Evolutionary conservation across 2,329 filamentous ascomycete species (phyloP).

Genomic region (Cercospora sp.): DNA sequence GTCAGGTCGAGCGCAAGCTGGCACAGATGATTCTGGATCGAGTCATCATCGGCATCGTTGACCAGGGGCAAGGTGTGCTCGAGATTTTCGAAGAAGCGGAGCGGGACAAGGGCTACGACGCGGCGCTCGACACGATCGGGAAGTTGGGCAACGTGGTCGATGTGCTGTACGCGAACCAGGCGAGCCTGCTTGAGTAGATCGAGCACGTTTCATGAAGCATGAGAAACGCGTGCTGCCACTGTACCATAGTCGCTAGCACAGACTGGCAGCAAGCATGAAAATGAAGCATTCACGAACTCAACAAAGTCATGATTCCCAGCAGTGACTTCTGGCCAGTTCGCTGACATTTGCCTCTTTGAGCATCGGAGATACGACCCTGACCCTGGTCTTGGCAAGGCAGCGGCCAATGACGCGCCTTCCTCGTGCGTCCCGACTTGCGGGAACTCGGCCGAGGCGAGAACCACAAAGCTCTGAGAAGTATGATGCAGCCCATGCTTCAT

Average conservation of each 20-base stretch:
- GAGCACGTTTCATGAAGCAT: background rate
- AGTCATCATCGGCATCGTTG: constrained; percentile 94
- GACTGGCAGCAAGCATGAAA: constrained; percentile 12
- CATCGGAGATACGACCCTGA: background rate
- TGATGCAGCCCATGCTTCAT: constrained; percentile 6
- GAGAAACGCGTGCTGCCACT: constrained; percentile 15
- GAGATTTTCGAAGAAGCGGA: constrained; percentile 97
- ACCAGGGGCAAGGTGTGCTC: constrained; percentile 95
- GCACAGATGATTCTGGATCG: constrained; percentile 99
- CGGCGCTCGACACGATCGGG: constrained; percentile 90
- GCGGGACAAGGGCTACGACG: constrained; percentile 89
- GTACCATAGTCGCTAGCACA: constrained; percentile 23
- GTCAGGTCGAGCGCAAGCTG: constrained; percentile 96
- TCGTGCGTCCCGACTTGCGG: background rate
- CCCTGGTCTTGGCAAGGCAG: background rate
- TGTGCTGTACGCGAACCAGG: constrained; percentile 96
- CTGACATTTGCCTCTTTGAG: constrained; percentile 2
- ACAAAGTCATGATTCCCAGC: constrained; percentile 2
- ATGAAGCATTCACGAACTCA: constrained; percentile 9
- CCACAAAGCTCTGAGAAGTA: constrained; percentile 14
- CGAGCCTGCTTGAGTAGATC: constrained; percentile 83
- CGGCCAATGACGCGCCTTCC: background rate
- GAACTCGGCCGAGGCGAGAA: background rate
- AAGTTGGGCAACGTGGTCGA: constrained; percentile 97
- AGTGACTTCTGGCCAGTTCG: background rate